phyloP scores from a whole-genome alignment of 805 yeast species.

The Kuraishia piskuri region DNA sequence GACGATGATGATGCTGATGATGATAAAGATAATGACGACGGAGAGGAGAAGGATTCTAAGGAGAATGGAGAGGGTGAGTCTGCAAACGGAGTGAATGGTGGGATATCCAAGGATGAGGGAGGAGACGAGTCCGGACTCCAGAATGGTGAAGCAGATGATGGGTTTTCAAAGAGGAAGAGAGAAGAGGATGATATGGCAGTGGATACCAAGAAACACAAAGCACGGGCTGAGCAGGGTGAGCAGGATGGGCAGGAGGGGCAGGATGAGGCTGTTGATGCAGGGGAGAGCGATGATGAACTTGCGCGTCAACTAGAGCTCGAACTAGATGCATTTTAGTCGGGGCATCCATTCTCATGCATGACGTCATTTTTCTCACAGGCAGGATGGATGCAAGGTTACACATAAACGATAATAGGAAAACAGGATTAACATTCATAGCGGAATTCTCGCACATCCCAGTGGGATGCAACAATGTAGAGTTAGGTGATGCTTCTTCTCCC shows the following conservation, averaged over 20 bases:
- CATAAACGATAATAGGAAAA: too few species aligned
- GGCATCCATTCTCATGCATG: too few species aligned
- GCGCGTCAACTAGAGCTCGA: conserved; percentile 36
- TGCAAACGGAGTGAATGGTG: not conserved
- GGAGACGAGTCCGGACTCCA: not conserved
- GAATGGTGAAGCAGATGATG: not conserved
- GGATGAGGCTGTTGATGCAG: conserved; percentile 2
- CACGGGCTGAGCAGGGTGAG: too few species aligned
- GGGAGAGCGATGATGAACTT: conserved; percentile 24
- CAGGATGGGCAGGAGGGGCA: too few species aligned
- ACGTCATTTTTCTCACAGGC: too few species aligned
- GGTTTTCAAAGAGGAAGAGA: not conserved
- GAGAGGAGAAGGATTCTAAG: conserved; percentile 1
- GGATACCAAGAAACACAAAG: not conserved
- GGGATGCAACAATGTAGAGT: too few species aligned
- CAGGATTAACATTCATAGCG: too few species aligned
- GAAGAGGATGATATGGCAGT: not conserved
- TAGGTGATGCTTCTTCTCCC: too few species aligned
- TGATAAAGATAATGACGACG: not conserved
- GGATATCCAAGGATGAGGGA: not conserved
- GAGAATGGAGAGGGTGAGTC: not conserved
- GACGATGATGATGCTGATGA: conserved; percentile 11
- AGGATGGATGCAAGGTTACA: too few species aligned
- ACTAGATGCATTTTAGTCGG: conserved; percentile 25
- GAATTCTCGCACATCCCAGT: too few species aligned